A percentile compares a stretch with the other conserved stretches of the same genome.
phyloP scores from a whole-genome alignment of 306 rosid species.

The Quercus mongolica region DNA sequence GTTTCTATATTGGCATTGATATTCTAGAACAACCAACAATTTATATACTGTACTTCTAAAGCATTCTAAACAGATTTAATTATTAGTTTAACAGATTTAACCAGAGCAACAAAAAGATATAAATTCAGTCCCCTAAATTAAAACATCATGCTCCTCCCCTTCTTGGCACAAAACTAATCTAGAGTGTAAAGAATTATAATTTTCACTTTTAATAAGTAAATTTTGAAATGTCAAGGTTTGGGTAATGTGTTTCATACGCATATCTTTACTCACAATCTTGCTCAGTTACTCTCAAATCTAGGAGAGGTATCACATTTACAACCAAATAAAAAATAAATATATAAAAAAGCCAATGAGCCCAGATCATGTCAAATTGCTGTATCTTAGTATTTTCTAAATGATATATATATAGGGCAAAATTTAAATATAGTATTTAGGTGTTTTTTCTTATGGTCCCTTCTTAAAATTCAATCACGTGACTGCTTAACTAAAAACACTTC shows the following conservation, averaged over 20 bases:
- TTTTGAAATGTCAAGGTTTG: not conserved
- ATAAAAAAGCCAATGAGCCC: too few relatives aligned
- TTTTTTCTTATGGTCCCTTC: fast-evolving
- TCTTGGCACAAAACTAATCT: not conserved
- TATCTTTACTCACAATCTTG: not conserved
- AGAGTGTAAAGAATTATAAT: not conserved
- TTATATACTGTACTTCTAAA: too few relatives aligned
- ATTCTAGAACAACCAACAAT: not conserved
- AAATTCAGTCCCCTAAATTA: not conserved
- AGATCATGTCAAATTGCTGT: not conserved
- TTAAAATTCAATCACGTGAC: too few relatives aligned
- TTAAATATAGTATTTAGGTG: too few relatives aligned
- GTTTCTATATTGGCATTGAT: not conserved
- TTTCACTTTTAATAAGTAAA: not conserved
- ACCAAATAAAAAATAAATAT: not conserved
- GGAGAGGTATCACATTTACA: not conserved
- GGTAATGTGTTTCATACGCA: not conserved
- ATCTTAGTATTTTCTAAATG: not conserved
- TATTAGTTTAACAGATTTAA: not conserved
- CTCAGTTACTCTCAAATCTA: not conserved
- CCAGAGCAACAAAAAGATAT: not conserved
- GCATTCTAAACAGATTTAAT: not conserved
- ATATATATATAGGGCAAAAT: not conserved
- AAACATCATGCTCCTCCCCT: not conserved
- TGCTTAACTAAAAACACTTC: too few relatives aligned